Evolutionary conservation across 495 filamentous ascomycete genomes (phyloP), one percentile per base, ranked within the genome.

Genomic region (Sphaerosporella brunnea): DNA sequence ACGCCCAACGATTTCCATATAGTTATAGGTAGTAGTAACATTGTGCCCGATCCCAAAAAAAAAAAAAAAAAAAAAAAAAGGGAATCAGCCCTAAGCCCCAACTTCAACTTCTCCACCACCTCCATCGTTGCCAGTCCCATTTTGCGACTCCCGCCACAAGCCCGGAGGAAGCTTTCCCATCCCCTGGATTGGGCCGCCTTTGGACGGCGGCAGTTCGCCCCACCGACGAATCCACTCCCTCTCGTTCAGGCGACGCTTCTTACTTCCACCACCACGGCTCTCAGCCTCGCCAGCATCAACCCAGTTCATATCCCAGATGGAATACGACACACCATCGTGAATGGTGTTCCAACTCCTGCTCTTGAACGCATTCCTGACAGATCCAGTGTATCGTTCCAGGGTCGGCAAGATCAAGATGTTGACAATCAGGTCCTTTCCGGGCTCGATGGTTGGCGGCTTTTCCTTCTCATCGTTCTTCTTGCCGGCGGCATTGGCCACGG

Each of bases 311-410:
- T 75, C 71, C 36, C 73, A 66, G 16, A 97, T 73, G 65, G 77
- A 84, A 65, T 84, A 96, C 56, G 84, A 93, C 66, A 92, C 73
- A 1, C 90, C 90, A 49, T 93, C 84, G 54, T 95, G 87, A 2
- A 66, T 64, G 4, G 66, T 69, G 5, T 68, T 72, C 70, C 84
- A 96, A 38, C 75, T 68, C 2, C 87, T 76, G 45, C 80, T 87
- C 58, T 73, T 77, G 47, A 97, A 69, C 0, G 85, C 90, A 56
- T 80, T 84, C 25, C 81, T 66, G 1, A 79, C 77, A 0, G 75
- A 79, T 3, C 75, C 73, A 1, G 75, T 67, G 53, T 96, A 97
- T 41, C 73, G 72, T 49, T 83, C 73, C 5, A 97, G 68, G 0
- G 72, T 64, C 0, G 90, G 90, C 0, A 96, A 68, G 23, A 96